Evolutionary conservation across 1,139 yeast genomes (phyloP).

Genomic region (Saccharomyces hybrid): DNA sequence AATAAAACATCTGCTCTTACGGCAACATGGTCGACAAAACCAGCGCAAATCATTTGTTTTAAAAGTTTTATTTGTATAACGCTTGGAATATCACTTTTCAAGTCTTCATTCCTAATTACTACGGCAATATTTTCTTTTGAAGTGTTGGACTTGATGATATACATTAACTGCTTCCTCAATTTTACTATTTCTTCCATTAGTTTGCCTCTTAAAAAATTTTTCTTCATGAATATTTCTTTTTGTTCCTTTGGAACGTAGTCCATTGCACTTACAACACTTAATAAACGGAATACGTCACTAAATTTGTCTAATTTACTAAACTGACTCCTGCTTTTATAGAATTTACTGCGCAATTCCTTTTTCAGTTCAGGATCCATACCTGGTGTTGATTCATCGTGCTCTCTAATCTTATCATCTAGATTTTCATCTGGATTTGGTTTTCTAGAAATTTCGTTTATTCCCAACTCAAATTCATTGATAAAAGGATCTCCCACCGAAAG

Average conservation of each 20-base stretch:
- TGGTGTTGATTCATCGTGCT: slow-evolving; percentile 19
- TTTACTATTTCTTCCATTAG: slow-evolving; percentile 80
- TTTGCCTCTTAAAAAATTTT: slow-evolving; percentile 57
- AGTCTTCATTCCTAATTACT: slow-evolving; percentile 39
- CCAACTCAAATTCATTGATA: slow-evolving; percentile 63
- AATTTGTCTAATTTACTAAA: slow-evolving; percentile 61
- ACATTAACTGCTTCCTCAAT: slow-evolving; percentile 68
- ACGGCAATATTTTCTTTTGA: slow-evolving; percentile 52
- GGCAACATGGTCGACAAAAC: slow-evolving; percentile 86
- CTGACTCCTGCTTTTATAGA: slow-evolving; percentile 46
- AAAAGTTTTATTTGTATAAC: slow-evolving; percentile 64
- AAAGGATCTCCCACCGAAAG: slow-evolving; percentile 93
- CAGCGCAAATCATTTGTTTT: slow-evolving; percentile 89
- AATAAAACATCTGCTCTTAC: slow-evolving; percentile 63
- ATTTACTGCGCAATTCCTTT: slow-evolving; percentile 42
- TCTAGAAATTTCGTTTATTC: slow-evolving; percentile 33
- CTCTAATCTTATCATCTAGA: slow-evolving; percentile 12
- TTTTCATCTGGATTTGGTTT: slow-evolving; percentile 22
- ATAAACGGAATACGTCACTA: slow-evolving; percentile 66
- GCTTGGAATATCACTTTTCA: slow-evolving; percentile 61
- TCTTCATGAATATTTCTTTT: slow-evolving; percentile 41
- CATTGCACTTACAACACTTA: slow-evolving; percentile 82
- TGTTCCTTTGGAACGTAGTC: slow-evolving; percentile 59
- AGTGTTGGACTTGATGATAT: slow-evolving; percentile 61
- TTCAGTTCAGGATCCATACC: slow-evolving; percentile 35